phyloP scores from a whole-genome alignment of 352 stramenopile genomes.

The Achlya hypogyna region DNA sequence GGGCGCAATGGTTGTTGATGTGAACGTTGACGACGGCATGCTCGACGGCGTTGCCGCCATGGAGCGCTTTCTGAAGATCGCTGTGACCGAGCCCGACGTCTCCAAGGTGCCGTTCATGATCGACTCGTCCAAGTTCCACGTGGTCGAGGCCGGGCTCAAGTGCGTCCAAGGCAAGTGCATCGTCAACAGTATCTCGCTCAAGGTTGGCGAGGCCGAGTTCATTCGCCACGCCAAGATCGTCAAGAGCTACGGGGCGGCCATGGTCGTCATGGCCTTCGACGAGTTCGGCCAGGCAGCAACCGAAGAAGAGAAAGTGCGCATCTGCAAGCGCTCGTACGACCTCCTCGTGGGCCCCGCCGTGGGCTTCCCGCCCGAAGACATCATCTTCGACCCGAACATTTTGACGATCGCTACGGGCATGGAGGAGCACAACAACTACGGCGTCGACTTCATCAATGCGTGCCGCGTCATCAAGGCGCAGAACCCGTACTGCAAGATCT shows the following conservation, averaged over 20 bases:
- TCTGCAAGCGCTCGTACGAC: constrained; percentile 98
- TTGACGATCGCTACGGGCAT: constrained; percentile 96
- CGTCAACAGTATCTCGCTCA: constrained; percentile 96
- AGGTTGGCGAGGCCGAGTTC: constrained; percentile 95
- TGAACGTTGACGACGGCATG: constrained; percentile 98
- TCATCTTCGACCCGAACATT: constrained; percentile 98
- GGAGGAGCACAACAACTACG: constrained; percentile 97
- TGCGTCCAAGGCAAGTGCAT: constrained; percentile 96
- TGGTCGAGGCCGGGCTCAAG: constrained; percentile 95
- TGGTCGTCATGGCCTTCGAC: constrained; percentile 98
- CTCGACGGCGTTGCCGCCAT: constrained; percentile 93
- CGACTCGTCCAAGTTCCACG: constrained; percentile 97
- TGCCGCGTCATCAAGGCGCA: constrained; percentile 91
- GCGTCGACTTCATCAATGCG: constrained; percentile 96
- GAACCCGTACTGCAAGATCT: constrained; percentile 94
- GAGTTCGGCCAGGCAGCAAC: constrained; percentile 94
- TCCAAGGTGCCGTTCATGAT: constrained; percentile 97
- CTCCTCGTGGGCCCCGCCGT: constrained; percentile 92
- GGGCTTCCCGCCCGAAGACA: constrained; percentile 94
- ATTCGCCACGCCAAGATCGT: constrained; percentile 91
- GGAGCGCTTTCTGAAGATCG: constrained; percentile 97
- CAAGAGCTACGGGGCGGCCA: constrained; percentile 91
- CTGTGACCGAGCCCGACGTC: constrained; percentile 93
- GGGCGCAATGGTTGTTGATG: constrained; percentile 95
- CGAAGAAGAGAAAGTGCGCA: constrained; percentile 92